These are phyloP conservation scores for Plasmodium reichenowi DNA, from an alignment of 169 alveolate species.

Conservation along the genomic window DNA sequence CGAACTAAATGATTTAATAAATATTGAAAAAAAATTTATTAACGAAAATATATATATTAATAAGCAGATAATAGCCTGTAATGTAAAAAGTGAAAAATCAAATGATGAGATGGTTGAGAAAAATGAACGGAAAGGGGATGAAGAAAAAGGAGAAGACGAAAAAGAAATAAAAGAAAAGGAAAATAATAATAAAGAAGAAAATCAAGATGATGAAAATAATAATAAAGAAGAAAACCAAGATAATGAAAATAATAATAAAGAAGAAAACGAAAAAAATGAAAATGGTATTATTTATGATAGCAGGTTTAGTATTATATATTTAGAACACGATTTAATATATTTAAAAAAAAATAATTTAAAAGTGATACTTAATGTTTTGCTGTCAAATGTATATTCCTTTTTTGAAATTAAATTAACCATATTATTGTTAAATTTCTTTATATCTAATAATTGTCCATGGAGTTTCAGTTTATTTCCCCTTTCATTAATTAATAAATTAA, in stretches of 20 bases:
- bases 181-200: background rate
- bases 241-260: background rate
- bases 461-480: constrained; percentile 41
- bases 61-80: constrained; percentile 30
- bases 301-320: constrained; percentile 58
- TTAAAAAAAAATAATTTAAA: constrained; percentile 42
- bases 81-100: constrained; percentile 4
- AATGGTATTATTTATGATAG: constrained; percentile 32
- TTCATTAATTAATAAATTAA: constrained; percentile 46
- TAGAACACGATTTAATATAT: constrained; percentile 59
- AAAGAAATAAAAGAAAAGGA: too few species aligned
- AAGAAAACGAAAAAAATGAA: too few species aligned
- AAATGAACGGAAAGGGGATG: background rate
- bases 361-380: constrained; percentile 26
- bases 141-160: background rate
- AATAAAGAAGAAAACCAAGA: background rate
- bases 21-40: constrained; percentile 49
- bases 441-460: constrained; percentile 1
- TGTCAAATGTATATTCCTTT: constrained; percentile 21
- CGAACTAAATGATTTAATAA: constrained; percentile 21
- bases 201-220: background rate
- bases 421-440: constrained; percentile 37
- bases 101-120: background rate
- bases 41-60: constrained; percentile 46
- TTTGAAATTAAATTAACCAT: constrained; percentile 61